These are phyloP conservation scores for Diplosphaera chodatii DNA, from an alignment of 139 green algal genomes.

Conservation along the genomic window DNA sequence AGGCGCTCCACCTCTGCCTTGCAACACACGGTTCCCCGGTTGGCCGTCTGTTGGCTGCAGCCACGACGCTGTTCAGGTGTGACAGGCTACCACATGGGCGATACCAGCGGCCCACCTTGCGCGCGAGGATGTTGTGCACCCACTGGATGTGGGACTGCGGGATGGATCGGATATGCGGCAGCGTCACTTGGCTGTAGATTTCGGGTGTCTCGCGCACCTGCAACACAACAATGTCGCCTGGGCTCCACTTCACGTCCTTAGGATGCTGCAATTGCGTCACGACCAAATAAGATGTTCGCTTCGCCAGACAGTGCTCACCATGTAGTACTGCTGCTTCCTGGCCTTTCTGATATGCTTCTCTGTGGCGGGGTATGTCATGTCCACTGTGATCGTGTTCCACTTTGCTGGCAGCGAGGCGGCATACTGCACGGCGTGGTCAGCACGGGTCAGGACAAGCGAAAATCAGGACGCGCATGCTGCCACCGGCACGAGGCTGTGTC, in stretches of 20 bases:
- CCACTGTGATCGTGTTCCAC: conserved; percentile 21
- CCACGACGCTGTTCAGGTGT: background rate
- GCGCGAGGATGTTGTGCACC: conserved; percentile 60
- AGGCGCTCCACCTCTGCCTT: conserved; percentile 52
- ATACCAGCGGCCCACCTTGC: conserved; percentile 23
- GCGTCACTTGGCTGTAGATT: conserved; percentile 22
- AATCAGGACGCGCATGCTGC: too few species aligned
- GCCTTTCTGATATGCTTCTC: conserved; percentile 47
- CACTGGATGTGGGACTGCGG: conserved; percentile 24
- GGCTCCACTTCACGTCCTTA: too few species aligned
- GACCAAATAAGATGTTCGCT: too few species aligned
- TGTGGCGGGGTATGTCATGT: conserved; percentile 42
- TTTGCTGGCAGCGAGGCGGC: conserved; percentile 1
- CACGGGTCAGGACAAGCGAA: too few species aligned
- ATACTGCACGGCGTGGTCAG: conserved; percentile 20
- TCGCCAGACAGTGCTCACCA: conserved; percentile 22
- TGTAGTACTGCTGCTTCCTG: conserved; percentile 19
- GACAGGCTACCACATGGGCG: background rate
- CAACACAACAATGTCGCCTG: too few species aligned
- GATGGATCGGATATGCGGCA: conserved; percentile 42
- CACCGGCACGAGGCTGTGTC: background rate
- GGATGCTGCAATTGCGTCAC: too few species aligned
- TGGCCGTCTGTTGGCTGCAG: too few species aligned
- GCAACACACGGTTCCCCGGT: background rate
- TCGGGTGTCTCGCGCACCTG: conserved; percentile 40